Base-by-base conservation (phyloP, 2,329 filamentous ascomycete species). In the Penicillium olsonii region DNA sequence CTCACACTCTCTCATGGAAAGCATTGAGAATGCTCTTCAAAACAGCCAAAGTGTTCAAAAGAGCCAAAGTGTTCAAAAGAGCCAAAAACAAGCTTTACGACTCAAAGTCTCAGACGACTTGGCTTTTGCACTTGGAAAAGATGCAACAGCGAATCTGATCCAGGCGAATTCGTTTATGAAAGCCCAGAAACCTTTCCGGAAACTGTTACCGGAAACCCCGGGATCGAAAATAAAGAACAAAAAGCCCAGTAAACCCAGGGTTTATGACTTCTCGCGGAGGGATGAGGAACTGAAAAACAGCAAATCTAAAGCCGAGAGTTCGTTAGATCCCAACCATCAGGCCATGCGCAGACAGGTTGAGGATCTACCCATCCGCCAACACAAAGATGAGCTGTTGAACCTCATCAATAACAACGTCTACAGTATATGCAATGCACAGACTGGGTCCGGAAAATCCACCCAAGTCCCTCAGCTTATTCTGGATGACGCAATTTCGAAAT, bases 401-500 rank as follows among this genome's bases (percentile, higher is more conserved):
- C 56, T 74, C 39, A 64, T 78, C 15, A 62, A 70, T 6, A 62
- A 68, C 8, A 67, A 75, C 45, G 58, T 63, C 0, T 76, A 74
- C 57, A 75, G 70, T 54, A 74, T 79, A 39, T 68, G 79, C 48
- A 67, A 73, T 40, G 76, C 74, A 15, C 70, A 73, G 20, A 75
- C 75, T 34, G 76, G 75, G 2, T 73, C 71, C 37, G 76, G 77
- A 17, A 79, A 79, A 57, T 63, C 66, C 45, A 78, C 76, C 5
- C 78, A 81, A 60, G 68, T 80, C 8, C 77, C 78, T n/a, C 78
- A 80, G 52, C 76, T 81, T n/a, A 51, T 81, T 20, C 61, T 81
- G 2, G 76, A 80, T n/a, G 60, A 78, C 46, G 71, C 73, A 2
- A 77, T 76, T 37, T 54, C 62, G 6, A 50, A 55, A 5, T 70